Base-by-base conservation (phyloP, 2,329 filamentous ascomycete genomes). In the Alternaria hordeiaustralica region DNA sequence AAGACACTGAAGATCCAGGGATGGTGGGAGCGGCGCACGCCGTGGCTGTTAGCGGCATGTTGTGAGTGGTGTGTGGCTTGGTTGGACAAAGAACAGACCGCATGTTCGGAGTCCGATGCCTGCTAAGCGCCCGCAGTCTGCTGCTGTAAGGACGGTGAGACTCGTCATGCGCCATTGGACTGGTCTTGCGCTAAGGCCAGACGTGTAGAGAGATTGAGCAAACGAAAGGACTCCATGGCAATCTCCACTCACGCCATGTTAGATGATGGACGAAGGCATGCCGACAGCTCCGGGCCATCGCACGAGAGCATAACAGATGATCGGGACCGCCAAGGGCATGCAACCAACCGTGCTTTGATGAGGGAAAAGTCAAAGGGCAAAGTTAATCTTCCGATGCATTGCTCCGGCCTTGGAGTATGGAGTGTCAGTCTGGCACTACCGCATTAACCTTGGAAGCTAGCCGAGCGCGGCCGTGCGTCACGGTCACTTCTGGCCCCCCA, bases 81-180 rank as follows among this genome's bases (percentile, higher is more conserved):
- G 45, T 25, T 20, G 23, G 41, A 50, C 45, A 47, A 23, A 51
- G 56, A 55, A 56, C 64, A 60, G 64, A 62, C 55, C 66, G 60
- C 62, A 60, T 53, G 51, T 69, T 75, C 73, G 73, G 72, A 72
- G 62, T 73, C 74, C 70, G 72, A 74, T 70, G 67, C 65, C 64
- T 69, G 71, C 71, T 70, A 72, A 65, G 70, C 65, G 64, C 69
- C 60, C 59, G 60, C 61, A 54, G 26, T 54, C 20, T 43, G 46
- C 50, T 60, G 53, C 62, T 60, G 50, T 64, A 59, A 61, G 58
- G 57, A 62, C 46, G 65, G 70, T 75, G 65, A 74, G 73, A 70
- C 66, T 71, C 62, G 56, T 65, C 68, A 63, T 60, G 59, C 55
- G 60, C 61, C 46, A 63, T 56, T 54, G 64, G 61, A 23, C 46